Conservation (phyloP, 768 basidiomycete genomes). For the Pleurotus ostreatus region DNA sequence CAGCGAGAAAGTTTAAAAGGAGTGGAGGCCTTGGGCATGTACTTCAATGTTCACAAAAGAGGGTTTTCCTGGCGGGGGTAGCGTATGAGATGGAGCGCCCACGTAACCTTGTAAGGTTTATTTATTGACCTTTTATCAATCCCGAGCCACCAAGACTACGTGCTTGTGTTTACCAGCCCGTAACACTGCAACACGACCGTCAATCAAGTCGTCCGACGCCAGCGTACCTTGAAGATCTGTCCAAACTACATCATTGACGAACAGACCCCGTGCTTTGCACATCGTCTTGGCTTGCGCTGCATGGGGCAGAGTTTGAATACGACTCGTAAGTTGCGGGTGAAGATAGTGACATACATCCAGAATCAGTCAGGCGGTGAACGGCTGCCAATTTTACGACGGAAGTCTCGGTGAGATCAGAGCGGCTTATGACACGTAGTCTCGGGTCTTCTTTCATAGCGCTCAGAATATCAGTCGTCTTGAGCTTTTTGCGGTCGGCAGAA, state of each 20-base stretch:
- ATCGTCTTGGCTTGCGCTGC: slow-evolving; percentile 65
- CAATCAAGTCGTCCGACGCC: slow-evolving; percentile 45
- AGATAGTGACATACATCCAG: slow-evolving; percentile 49
- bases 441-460: slow-evolving; percentile 62
- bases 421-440: slow-evolving; percentile 50
- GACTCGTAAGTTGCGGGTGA: too few relatives aligned
- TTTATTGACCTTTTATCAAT: slow-evolving; percentile 15
- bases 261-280: slow-evolving; percentile 62
- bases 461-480: slow-evolving; percentile 54
- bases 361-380: slow-evolving; percentile 52
- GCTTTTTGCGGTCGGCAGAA: slow-evolving; percentile 34
- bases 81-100: too few relatives aligned
- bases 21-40: not conserved
- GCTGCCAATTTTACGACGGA: slow-evolving; percentile 62
- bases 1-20: not conserved
- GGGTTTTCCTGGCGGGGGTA: too few relatives aligned
- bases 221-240: slow-evolving; percentile 38
- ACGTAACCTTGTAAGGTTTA: not conserved
- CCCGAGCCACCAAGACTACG: slow-evolving; percentile 39
- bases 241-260: slow-evolving; percentile 52
- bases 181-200: slow-evolving; percentile 56
- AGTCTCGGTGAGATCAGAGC: slow-evolving; percentile 46
- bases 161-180: slow-evolving; percentile 75
- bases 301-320: too few relatives aligned
- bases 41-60: too few relatives aligned